Evolutionary conservation across 169 alveolate species (phyloP).

Genomic region (Babesia ovis): DNA sequence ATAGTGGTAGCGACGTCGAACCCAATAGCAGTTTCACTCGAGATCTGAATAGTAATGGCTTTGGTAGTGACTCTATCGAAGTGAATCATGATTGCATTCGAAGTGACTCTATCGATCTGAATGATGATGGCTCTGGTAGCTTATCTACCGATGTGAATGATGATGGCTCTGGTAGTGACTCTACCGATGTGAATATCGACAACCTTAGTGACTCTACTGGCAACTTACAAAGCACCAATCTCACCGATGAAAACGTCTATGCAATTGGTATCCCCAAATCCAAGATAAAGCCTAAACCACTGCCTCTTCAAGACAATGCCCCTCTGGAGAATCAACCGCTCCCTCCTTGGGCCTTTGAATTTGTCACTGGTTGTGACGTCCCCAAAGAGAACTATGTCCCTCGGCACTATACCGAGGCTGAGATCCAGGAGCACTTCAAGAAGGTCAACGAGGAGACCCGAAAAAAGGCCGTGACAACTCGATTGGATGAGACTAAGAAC

Average conservation of each 20-base stretch:
- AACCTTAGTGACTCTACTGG: no score
- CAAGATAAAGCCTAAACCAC: constrained; percentile 6
- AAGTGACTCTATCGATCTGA: no score
- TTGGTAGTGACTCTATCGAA: no score
- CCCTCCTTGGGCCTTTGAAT: constrained; percentile 69
- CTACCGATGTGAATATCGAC: no score
- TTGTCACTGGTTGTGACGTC: constrained; percentile 33
- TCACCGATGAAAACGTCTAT: neutral
- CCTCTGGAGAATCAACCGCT: constrained; percentile 51
- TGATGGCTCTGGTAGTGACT: no score
- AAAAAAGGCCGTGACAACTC: constrained; percentile 12
- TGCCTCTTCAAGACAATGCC: constrained; percentile 48
- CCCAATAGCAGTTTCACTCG: no score
- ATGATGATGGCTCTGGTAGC: no score
- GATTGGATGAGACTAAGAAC: constrained; percentile 28
- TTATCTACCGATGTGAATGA: no score
- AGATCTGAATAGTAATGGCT: no score
- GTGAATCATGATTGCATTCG: no score
- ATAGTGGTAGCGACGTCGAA: no score
- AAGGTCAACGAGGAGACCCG: constrained; percentile 57
- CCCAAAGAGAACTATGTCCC: constrained; percentile 68
- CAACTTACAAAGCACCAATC: no score
- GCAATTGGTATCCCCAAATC: constrained; percentile 25
- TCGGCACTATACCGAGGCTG: constrained; percentile 52
- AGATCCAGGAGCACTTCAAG: constrained; percentile 40